Evolutionary conservation across 2,329 filamentous ascomycete species (phyloP).

Genomic region (Penicillium psychrosexuale): DNA sequence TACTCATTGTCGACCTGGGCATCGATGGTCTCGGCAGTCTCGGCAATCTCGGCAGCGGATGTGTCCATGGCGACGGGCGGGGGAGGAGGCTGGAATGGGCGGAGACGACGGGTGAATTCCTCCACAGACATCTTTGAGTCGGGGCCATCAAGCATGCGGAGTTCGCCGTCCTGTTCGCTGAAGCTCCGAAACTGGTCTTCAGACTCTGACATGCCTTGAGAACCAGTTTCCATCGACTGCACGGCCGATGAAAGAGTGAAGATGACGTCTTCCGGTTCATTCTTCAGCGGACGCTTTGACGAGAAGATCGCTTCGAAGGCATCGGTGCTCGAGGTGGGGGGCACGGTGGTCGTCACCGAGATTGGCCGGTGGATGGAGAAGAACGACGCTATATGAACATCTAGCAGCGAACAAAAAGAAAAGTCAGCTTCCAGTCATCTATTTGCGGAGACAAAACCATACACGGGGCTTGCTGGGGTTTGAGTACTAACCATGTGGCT

Average conservation of each 20-base stretch:
- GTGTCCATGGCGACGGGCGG: constrained; percentile 59
- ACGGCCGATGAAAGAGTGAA: constrained; percentile 58
- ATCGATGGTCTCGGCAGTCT: constrained; percentile 39
- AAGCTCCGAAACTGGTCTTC: constrained; percentile 33
- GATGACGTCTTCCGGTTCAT: constrained; percentile 57
- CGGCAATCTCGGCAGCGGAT: constrained; percentile 30
- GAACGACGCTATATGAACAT: constrained; percentile 84
- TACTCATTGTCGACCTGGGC: constrained; percentile 35
- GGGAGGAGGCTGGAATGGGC: constrained; percentile 83
- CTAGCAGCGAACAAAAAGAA: constrained; percentile 47
- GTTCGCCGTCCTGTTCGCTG: constrained; percentile 35
- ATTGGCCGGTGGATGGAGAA: constrained; percentile 95
- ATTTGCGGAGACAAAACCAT: neutral
- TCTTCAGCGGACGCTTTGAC: constrained; percentile 49
- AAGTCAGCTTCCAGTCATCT: constrained; percentile 1
- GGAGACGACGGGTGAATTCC: constrained; percentile 65
- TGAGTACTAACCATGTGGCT: constrained; percentile 44
- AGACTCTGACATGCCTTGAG: constrained; percentile 33
- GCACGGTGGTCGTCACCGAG: constrained; percentile 79
- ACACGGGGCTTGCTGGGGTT: neutral
- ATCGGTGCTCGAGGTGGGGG: constrained; percentile 66
- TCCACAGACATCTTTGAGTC: constrained; percentile 66
- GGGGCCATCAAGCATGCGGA: constrained; percentile 51
- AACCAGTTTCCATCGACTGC: constrained; percentile 42
- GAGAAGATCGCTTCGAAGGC: constrained; percentile 84